Conservation (phyloP, 257 asterid species). For the Henckelia pumila region DNA sequence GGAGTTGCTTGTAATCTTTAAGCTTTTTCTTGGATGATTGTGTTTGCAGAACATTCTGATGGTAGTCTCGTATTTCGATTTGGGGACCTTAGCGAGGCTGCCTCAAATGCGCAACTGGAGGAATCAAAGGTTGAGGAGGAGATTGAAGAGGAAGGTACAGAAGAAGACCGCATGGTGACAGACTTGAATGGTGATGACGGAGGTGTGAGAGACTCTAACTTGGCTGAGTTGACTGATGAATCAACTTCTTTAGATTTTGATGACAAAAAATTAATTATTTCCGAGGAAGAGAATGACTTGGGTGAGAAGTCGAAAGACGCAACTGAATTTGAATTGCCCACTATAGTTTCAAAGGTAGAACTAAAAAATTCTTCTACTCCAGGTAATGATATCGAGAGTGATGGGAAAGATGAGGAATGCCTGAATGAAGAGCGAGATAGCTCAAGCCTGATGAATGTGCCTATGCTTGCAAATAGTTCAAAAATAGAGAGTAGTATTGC, state of each 20-base stretch:
- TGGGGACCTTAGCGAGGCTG: neutral
- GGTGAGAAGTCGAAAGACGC: slow-evolving; percentile 30
- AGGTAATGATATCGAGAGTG: slow-evolving; percentile 20
- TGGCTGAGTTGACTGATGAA: neutral
- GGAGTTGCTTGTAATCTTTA: neutral
- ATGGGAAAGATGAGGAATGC: slow-evolving; percentile 20
- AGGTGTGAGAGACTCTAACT: neutral
- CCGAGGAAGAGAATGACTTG: slow-evolving; percentile 27
- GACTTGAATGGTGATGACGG: neutral
- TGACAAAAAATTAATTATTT: slow-evolving; percentile 15
- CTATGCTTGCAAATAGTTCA: slow-evolving; percentile 15
- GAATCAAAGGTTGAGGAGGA: neutral
- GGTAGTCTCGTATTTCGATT: neutral
- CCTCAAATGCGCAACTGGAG: neutral
- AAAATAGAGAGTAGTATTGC: slow-evolving; percentile 21
- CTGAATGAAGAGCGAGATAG: slow-evolving; percentile 16
- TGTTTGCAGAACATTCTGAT: neutral
- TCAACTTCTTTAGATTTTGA: neutral
- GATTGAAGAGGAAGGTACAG: neutral
- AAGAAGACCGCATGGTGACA: neutral
- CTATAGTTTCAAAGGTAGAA: slow-evolving; percentile 22
- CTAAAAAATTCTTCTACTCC: slow-evolving; percentile 14
- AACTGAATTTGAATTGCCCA: slow-evolving; percentile 26
- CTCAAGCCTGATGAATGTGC: slow-evolving; percentile 15
- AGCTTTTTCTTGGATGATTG: neutral